Evolutionary conservation across 1,284 basidiomycete species (phyloP), one percentile per base, ranked within the genome.

Genomic region (Fomitopsis betulina): DNA sequence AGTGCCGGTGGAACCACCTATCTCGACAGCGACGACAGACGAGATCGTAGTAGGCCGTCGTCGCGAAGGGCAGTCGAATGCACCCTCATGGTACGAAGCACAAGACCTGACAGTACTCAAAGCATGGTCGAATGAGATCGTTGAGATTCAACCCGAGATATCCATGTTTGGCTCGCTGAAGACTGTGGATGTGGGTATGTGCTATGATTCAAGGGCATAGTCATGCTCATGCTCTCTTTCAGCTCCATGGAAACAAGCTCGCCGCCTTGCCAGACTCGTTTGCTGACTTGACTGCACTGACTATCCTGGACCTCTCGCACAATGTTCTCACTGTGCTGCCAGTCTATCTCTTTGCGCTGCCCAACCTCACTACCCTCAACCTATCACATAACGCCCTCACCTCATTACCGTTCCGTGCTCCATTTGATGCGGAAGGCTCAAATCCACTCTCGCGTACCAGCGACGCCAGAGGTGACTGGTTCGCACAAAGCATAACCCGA

Each of bases 131-230:
- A 93, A 93, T 65, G 85, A 87, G 32, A 91, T 93, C 35, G 63
- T 80, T 13, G 87, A 89, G 67, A 78, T 93, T 33, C 90, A 91
- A 64, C 84, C 84, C 25, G 91, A 93, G 67, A 85, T 93, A 32
- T 87, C 87, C 0, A 76, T 92, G 59, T 93, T 93, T 67, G 90
- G 91, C 3, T 89, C 87, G 2, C 74, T 93, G 53, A 91, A 91
- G 71, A 79, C 76, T 3, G 65, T 93, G 35, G 91, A 93, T 71
- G 89, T 91, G 73, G 59, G 83, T 75, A 13, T 30, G 38, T 52
- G 21, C n/a, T 15, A 25, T 37, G 7, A 32, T n/a, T 51, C 21
- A 53, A 23, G 5, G 58, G 7, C 8, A 30, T 17, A 17, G 5
- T 47, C n/a, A 49, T 25, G 25, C 51, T 43, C 25, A 55, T 15